These are phyloP conservation scores for Candida wancherniae DNA, from an alignment of 805 yeast genomes.

Conservation along the genomic window DNA sequence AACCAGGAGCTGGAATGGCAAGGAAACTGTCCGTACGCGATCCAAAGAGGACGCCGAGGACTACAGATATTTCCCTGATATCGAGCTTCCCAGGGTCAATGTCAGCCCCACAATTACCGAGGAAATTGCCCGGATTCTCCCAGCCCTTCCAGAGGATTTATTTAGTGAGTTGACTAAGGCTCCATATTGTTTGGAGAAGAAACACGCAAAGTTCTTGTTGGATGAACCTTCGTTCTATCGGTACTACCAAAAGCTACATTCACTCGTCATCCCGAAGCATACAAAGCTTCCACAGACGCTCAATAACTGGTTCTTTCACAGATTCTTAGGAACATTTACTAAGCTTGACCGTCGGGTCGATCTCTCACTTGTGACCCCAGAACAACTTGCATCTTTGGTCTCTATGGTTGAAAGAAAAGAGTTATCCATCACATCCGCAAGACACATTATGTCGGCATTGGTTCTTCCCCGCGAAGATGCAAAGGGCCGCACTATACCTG, in stretches of 20 bases:
- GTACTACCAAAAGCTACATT: conserved; percentile 48
- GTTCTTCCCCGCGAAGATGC: conserved; percentile 43
- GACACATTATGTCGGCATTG: conserved; percentile 57
- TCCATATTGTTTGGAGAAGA: conserved; percentile 57
- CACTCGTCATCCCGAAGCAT: conserved; percentile 25
- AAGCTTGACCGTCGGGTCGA: conserved; percentile 41
- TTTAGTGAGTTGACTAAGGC: conserved; percentile 39
- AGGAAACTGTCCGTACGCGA: conserved; percentile 59
- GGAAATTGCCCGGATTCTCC: conserved; percentile 41
- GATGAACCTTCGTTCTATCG: conserved; percentile 44
- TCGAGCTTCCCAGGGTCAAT: conserved; percentile 66
- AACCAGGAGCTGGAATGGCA: conserved; percentile 92
- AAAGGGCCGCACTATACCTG: conserved; percentile 24
- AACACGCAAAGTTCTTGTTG: conserved; percentile 71
- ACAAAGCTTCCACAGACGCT: too few species aligned
- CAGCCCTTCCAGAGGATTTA: conserved; percentile 59
- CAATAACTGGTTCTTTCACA: conserved; percentile 81
- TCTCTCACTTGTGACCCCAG: conserved; percentile 27
- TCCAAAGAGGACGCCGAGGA: conserved; percentile 79
- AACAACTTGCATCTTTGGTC: conserved; percentile 52
- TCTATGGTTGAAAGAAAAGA: conserved; percentile 39
- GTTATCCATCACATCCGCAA: conserved; percentile 67
- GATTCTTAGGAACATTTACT: conserved; percentile 64
- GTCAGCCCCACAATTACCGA: conserved; percentile 42
- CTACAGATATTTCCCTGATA: conserved; percentile 92